Base-by-base conservation (phyloP, 352 stramenopile species). In the Pythium dissotocum region DNA sequence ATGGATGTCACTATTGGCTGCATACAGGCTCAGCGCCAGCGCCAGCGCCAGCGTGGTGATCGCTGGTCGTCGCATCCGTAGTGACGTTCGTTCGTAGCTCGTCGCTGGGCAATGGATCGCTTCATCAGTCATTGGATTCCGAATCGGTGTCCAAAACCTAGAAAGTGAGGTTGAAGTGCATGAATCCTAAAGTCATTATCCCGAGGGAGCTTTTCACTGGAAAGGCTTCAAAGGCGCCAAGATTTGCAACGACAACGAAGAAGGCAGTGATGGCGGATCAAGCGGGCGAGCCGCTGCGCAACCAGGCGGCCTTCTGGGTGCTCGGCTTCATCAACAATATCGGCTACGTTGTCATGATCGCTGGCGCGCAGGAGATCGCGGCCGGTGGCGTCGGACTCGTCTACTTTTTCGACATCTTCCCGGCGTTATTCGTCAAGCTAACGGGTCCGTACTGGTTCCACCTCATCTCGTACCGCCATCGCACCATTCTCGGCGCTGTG, bases 401-500 rank as follows among this genome's bases (percentile, higher is more conserved):
- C 51, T 98, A 97, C 74, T 83, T 98, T 36, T 93, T 88, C 55
- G 96, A 98, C 75, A 91, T 97, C 55, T 84, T 97, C 49, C 96
- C 96, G 1, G 82, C 88, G 16, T 70, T 98, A 2, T 58, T 95
- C 36, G 78, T 97, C 24, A 98, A 98, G 67, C 67, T 96, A 38
- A 90, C 88, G 42, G 91, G 89, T 2, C 93, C 94, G 10, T 97
- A 97, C 73, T 98, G 95, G 95, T 98, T 98, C 78, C 86, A 98
- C 55, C 73, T 87, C 57, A 86, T 98, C 33, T 93, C 86, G 1
- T 98, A 98, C 71, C 71, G 86, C 28, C 67, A 75, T 28, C 87
- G 95, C 58, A 90, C 97, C 32, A 44, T 83, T 6, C 63, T 88
- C 4, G 89, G 83, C 36, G 83, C 85, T 16, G 40, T 87, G 9